phyloP scores from a whole-genome alignment of 129 eudicot genomes.

The carrot (Daucus carota) region DNA sequence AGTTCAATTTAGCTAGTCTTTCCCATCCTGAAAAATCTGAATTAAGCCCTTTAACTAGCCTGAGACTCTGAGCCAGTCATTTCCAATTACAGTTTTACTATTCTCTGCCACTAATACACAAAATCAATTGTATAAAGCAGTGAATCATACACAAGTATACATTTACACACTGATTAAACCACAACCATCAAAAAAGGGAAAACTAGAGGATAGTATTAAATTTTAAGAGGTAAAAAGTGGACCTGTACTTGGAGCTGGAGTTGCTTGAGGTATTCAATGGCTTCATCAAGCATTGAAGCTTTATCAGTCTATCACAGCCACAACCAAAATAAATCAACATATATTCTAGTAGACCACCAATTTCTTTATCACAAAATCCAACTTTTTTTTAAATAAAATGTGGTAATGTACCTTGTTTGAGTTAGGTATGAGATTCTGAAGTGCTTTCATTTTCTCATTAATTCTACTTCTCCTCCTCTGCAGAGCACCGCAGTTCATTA shows the following conservation, averaged over 20 bases:
- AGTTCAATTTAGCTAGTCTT: background rate
- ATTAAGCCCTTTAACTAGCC: background rate
- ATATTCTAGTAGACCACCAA: background rate
- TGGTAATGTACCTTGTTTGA: slow-evolving; percentile 60
- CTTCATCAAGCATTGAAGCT: slow-evolving; percentile 97
- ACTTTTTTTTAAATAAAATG: no score
- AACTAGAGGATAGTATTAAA: background rate
- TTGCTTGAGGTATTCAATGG: slow-evolving; percentile 90
- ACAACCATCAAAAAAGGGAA: background rate
- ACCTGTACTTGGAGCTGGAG: slow-evolving; percentile 99
- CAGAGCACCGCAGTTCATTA: background rate
- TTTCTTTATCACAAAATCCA: no score
- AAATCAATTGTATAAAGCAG: background rate
- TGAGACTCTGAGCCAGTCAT: background rate
- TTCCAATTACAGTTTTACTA: background rate
- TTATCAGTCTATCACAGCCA: slow-evolving; percentile 56
- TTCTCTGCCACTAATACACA: background rate
- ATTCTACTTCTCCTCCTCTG: slow-evolving; percentile 98
- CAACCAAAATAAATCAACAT: background rate
- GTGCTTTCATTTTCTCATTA: slow-evolving; percentile 92
- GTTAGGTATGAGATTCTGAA: slow-evolving; percentile 86
- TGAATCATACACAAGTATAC: background rate
- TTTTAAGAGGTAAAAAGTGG: background rate
- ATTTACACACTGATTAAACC: background rate
- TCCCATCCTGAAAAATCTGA: background rate